phyloP scores from a whole-genome alignment of 305 asterid genomes.

The Fraxinus baroniana region DNA sequence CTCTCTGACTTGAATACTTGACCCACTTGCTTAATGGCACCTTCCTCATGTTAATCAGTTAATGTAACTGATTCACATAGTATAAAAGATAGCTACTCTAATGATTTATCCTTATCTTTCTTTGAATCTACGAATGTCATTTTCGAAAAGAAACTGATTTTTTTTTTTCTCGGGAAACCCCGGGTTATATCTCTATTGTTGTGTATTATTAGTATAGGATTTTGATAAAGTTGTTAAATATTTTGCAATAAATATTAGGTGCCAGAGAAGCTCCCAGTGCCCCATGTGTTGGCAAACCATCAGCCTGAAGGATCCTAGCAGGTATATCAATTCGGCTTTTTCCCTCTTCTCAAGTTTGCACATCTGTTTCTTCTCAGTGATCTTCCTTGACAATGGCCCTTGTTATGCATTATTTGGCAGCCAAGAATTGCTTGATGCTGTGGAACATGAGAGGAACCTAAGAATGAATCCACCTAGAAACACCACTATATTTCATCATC shows the following conservation, averaged over 20 bases:
- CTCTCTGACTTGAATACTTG: not conserved
- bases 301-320: slow-evolving; percentile 83
- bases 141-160: not conserved
- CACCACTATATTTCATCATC: slow-evolving; percentile 87
- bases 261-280: slow-evolving; percentile 92
- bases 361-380: not conserved
- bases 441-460: slow-evolving; percentile 78
- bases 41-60: not conserved
- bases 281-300: slow-evolving; percentile 94
- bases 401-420: slow-evolving; percentile 41
- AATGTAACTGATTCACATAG: not conserved
- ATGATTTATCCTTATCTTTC: not conserved
- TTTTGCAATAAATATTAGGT: slow-evolving; percentile 42
- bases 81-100: not conserved
- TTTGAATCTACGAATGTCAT: not conserved
- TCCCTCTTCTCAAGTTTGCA: not conserved
- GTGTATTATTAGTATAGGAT: not conserved
- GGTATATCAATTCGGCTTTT: slow-evolving; percentile 32
- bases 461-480: slow-evolving; percentile 83
- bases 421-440: slow-evolving; percentile 93
- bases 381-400: not conserved
- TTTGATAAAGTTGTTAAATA: not conserved
- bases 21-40: not conserved
- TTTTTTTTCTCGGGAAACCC: not conserved
- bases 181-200: not conserved